These are phyloP conservation scores for Fonticula alba DNA, from an alignment of 78 protist species.

Conservation along the genomic window DNA sequence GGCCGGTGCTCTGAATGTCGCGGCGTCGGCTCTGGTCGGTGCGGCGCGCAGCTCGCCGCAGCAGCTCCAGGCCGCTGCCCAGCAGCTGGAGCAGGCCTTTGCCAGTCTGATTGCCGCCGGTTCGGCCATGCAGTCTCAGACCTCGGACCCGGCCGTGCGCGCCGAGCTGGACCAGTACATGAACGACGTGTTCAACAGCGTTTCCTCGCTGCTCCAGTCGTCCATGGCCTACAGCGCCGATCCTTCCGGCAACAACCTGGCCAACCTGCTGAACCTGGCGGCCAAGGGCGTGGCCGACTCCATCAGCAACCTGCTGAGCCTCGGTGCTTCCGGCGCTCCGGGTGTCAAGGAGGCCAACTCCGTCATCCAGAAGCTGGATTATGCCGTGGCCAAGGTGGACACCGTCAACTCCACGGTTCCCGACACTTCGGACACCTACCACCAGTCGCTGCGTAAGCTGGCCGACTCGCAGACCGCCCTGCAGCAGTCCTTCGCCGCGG, in stretches of 20 bases:
- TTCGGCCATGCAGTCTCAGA: too few species aligned
- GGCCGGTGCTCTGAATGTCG: not conserved
- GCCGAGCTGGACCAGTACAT: too few species aligned
- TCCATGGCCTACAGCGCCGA: not conserved
- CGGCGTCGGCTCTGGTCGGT: not conserved
- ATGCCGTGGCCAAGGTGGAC: not conserved
- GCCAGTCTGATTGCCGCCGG: too few species aligned
- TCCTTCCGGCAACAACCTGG: not conserved
- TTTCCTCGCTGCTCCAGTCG: not conserved
- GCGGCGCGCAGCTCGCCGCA: not conserved
- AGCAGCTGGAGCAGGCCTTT: too few species aligned
- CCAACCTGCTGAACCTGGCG: not conserved
- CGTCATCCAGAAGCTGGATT: not conserved
- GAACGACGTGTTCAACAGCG: too few species aligned
- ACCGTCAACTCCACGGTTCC: not conserved
- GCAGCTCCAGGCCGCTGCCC: not conserved
- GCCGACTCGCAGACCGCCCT: too few species aligned
- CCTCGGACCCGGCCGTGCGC: too few species aligned
- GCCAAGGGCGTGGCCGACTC: not conserved
- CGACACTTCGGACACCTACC: not conserved
- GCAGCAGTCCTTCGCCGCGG: too few species aligned
- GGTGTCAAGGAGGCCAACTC: slow-evolving; percentile 1
- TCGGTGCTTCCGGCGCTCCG: not conserved
- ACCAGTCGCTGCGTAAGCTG: too few species aligned
- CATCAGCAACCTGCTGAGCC: not conserved